phyloP scores from a whole-genome alignment of 257 asterid species.

The Gentiana straminea region DNA sequence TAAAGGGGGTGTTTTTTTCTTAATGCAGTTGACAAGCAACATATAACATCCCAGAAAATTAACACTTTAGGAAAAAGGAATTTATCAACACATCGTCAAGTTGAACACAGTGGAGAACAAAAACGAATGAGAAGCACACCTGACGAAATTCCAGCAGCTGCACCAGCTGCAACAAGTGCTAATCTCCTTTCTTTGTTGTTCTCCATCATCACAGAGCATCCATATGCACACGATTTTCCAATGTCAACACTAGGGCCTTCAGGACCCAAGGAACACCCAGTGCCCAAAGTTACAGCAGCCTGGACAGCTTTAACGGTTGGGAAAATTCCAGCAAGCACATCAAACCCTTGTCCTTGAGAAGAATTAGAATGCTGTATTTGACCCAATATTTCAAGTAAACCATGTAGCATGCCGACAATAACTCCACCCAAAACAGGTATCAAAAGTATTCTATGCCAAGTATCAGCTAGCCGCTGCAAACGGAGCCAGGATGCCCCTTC shows the following conservation, averaged over 20 bases:
- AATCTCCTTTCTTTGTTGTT: conserved; percentile 91
- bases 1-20: background rate
- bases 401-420: conserved; percentile 92
- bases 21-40: background rate
- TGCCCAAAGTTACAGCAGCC: conserved; percentile 89
- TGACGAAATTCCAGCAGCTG: conserved; percentile 98
- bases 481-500: conserved; percentile 99
- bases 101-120: background rate
- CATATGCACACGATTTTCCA: conserved; percentile 94
- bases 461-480: conserved; percentile 81
- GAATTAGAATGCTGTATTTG: conserved; percentile 74
- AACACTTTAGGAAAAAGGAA: background rate
- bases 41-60: background rate
- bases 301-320: conserved; percentile 83
- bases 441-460: conserved; percentile 94
- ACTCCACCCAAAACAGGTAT: conserved; percentile 97
- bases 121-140: conserved; percentile 30
- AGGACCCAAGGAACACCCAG: conserved; percentile 98
- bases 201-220: conserved; percentile 90
- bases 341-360: conserved; percentile 75
- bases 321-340: conserved; percentile 59
- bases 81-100: background rate
- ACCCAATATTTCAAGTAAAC: conserved; percentile 73
- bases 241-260: conserved; percentile 99
- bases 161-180: conserved; percentile 98